Base-by-base conservation (phyloP, 2,329 filamentous ascomycete species). In the Aspergillus felis region DNA sequence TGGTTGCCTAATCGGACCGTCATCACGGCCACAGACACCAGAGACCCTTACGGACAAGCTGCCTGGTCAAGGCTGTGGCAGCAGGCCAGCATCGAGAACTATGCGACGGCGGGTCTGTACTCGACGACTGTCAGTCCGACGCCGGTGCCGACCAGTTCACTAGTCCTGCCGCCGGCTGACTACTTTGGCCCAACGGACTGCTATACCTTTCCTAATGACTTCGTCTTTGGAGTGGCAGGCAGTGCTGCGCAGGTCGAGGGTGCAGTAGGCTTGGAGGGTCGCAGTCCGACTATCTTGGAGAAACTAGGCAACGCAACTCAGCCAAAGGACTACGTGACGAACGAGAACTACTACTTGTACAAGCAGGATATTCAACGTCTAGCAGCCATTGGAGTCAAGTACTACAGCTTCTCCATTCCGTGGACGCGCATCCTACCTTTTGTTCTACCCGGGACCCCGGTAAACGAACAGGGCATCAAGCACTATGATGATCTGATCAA, bases 81-180 rank as follows among this genome's bases (percentile, higher is more conserved):
- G 27, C 47, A 59, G 7, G 70, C 69, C 6, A 64, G 67, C 44
- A 57, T 72, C 2, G 59, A 65, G 6, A 70, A 74, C 46, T 74
- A 72, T 50, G 73, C 71, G 1, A 61, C 70, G 17, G 67, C 69
- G n/a, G 67, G 69, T 1, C 60, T 78, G n/a, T 77, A 78, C 59
- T 75, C 75, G 2, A 82, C 82, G 0, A 86, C 83, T 0, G 82
- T 83, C 1, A 75, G 72, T 3, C 81, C 84, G 0, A 86, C 82
- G 0, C 76, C 83, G 0, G 69, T 87, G 1, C 80, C 83, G 0
- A 82, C 75, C 1, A 79, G 72, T 54, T 82, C 86, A 56, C 74
- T 87, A 1, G 71, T 85, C 5, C 74, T 84, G 0, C 84, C 84
- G 0, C 83, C 84, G 0, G 66, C 73, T 1, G 78, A 81, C 51